Evolutionary conservation across 176 grass and related monocot species (phyloP).

Genomic region (Oryza nivara): DNA sequence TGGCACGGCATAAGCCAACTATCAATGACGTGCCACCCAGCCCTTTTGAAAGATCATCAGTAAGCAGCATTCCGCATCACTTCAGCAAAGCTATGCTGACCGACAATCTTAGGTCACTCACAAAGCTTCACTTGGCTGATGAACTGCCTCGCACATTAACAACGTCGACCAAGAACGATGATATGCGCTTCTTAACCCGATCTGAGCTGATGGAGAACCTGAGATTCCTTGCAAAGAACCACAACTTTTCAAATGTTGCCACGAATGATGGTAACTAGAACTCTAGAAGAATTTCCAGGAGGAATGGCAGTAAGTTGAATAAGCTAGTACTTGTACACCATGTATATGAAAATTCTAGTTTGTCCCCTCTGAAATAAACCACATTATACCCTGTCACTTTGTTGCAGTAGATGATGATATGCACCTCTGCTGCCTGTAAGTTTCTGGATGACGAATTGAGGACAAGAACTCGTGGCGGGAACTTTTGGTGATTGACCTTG

Average conservation of each 20-base stretch:
- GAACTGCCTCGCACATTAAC: neutral
- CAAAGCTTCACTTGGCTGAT: neutral
- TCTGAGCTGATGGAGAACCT: neutral
- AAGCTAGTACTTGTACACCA: neutral
- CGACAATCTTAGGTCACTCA: conserved; percentile 1
- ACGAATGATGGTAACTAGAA: neutral
- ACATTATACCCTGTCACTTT: neutral
- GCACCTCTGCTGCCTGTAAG: neutral
- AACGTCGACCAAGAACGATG: neutral
- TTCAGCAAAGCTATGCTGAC: conserved; percentile 2
- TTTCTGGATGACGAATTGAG: neutral
- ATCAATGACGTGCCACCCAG: neutral
- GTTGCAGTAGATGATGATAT: neutral
- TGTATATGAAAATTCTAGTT: neutral
- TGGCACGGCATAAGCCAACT: neutral
- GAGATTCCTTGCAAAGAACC: conserved; percentile 9
- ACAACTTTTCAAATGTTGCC: neutral
- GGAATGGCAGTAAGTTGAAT: neutral
- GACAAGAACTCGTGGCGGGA: neutral
- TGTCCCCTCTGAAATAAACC: neutral
- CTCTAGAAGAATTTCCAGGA: neutral
- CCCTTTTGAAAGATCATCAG: neutral
- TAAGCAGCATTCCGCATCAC: neutral
- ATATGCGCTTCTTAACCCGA: neutral
- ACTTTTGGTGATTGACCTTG: neutral